A percentile compares a stretch with the other conserved stretches of the same genome.
Evolutionary conservation across 306 rosid species (phyloP).

Genomic region (Dryas alaskensis): DNA sequence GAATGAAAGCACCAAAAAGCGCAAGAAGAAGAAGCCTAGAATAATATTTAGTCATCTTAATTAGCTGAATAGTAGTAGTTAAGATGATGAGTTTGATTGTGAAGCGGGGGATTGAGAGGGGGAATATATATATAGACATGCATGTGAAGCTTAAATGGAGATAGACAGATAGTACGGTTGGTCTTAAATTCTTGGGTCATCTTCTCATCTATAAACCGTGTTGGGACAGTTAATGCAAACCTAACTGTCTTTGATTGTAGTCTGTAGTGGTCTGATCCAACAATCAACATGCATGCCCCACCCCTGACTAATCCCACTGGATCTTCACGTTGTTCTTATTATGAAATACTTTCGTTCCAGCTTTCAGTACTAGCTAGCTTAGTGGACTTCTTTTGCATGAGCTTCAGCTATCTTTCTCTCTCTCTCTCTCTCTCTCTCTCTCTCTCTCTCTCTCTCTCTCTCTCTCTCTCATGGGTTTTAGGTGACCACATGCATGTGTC

Average conservation of each 20-base stretch:
- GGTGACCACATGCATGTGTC: background rate
- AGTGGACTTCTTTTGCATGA: constrained; percentile 2
- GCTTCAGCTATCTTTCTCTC: constrained; percentile 1
- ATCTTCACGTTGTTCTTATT: constrained; percentile 7
- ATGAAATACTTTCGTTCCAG: background rate
- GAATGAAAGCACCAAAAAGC: constrained; percentile 50
- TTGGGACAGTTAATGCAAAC: constrained; percentile 39
- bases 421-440: background rate
- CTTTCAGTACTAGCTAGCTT: background rate
- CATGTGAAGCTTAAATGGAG: constrained; percentile 5
- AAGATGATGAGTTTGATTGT: constrained; percentile 4
- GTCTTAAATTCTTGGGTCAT: constrained; percentile 37
- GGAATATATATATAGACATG: constrained; percentile 40
- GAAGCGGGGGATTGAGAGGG: constrained; percentile 7
- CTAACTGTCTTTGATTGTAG: constrained; percentile 39
- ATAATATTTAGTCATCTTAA: constrained; percentile 23
- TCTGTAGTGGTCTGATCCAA: background rate
- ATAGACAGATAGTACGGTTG: background rate
- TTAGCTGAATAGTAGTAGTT: background rate
- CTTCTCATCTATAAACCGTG: constrained; percentile 49
- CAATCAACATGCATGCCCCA: constrained; percentile 4
- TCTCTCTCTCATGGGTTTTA: background rate
- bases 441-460: constrained; percentile 18
- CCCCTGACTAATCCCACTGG: background rate
- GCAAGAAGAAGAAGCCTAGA: constrained; percentile 41